These are phyloP conservation scores for Erythrophleum ivorense DNA, from an alignment of 331 rosid species.

Conservation along the genomic window DNA sequence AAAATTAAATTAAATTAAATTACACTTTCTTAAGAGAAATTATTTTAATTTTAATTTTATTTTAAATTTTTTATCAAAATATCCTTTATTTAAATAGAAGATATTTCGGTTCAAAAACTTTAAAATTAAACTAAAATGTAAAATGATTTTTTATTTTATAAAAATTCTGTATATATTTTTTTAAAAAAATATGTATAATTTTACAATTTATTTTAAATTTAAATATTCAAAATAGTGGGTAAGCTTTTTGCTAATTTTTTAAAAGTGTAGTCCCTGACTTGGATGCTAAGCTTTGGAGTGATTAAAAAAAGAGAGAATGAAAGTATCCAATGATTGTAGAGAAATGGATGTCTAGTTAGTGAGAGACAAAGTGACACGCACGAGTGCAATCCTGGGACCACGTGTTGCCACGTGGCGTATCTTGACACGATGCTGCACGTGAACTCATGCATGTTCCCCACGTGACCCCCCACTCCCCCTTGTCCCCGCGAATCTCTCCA, in stretches of 20 bases:
- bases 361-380: slow-evolving; percentile 63
- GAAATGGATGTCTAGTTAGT: slow-evolving; percentile 50
- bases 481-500: slow-evolving; percentile 7
- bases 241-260: background rate
- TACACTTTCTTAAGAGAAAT: too few species aligned
- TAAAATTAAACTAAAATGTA: too few species aligned
- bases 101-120: too few species aligned
- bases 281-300: background rate
- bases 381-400: slow-evolving; percentile 66
- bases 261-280: background rate
- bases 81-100: too few species aligned
- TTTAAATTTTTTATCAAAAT: too few species aligned
- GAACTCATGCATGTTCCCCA: slow-evolving; percentile 55
- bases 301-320: background rate
- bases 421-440: slow-evolving; percentile 52
- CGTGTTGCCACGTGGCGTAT: slow-evolving; percentile 51
- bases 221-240: background rate
- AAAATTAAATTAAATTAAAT: too few species aligned
- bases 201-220: too few species aligned
- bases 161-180: too few species aligned
- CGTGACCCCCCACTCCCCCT: slow-evolving; percentile 48
- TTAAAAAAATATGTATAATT: too few species aligned
- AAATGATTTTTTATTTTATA: too few species aligned
- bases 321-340: slow-evolving; percentile 61
- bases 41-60: too few species aligned